Evolutionary conservation across 305 asterid genomes (phyloP).

Genomic region (Solanum hybrid): DNA sequence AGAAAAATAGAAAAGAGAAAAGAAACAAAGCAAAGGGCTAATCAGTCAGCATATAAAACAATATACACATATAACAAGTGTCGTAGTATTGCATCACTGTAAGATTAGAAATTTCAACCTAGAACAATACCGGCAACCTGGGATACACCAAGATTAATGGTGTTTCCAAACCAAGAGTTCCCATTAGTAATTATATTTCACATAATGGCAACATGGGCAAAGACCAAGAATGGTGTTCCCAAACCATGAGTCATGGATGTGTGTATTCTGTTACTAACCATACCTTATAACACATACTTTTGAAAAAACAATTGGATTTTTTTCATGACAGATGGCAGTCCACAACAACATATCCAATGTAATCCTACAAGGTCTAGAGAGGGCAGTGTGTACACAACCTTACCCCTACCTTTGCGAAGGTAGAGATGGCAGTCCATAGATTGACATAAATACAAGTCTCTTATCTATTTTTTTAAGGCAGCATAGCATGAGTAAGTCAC

Average conservation of each 20-base stretch:
- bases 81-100: background rate
- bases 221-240: background rate
- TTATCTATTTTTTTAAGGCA: background rate
- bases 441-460: background rate
- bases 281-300: background rate
- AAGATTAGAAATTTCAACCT: background rate
- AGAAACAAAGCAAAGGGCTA: background rate
- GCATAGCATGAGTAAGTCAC: background rate
- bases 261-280: background rate
- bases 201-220: background rate
- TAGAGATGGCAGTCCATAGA: background rate
- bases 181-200: background rate
- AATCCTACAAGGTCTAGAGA: background rate
- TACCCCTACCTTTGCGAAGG: background rate
- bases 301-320: background rate
- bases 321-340: background rate
- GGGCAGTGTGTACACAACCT: background rate
- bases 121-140: background rate
- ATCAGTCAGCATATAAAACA: background rate
- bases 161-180: background rate
- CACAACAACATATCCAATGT: background rate
- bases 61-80: background rate
- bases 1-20: background rate
- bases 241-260: background rate
- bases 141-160: background rate